Evolutionary conservation across 2,329 filamentous ascomycete genomes (phyloP).

Genomic region (Xylariaceae sp.): DNA sequence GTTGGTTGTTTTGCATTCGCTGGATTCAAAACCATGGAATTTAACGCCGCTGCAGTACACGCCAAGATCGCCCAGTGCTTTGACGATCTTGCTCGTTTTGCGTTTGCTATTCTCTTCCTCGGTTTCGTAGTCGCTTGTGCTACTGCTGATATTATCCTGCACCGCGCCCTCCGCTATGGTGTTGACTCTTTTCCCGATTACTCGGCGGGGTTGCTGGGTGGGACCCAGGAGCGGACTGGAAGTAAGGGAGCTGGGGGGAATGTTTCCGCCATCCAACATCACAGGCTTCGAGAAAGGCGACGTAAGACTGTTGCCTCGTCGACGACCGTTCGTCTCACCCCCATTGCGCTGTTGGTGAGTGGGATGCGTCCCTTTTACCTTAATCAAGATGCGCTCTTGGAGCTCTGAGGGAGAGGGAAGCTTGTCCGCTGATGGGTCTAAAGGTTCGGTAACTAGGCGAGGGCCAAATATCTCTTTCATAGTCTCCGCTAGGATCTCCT

Average conservation of each 20-base stretch:
- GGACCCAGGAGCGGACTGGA: slow-evolving; percentile 51
- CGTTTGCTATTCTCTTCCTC: slow-evolving; percentile 52
- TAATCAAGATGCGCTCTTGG: slow-evolving; percentile 78
- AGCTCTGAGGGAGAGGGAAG: slow-evolving; percentile 84
- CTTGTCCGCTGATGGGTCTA: slow-evolving; percentile 60
- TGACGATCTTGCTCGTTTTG: slow-evolving; percentile 78
- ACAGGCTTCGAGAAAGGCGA: slow-evolving; percentile 66
- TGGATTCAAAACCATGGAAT: slow-evolving; percentile 71
- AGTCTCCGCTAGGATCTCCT: slow-evolving; percentile 80
- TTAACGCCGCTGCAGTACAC: slow-evolving; percentile 72
- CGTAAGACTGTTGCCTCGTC: slow-evolving; percentile 65
- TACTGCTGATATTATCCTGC: slow-evolving; percentile 51
- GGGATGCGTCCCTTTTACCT: slow-evolving; percentile 77
- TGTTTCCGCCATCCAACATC: slow-evolving; percentile 50
- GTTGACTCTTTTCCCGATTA: slow-evolving; percentile 48
- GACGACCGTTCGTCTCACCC: slow-evolving; percentile 43
- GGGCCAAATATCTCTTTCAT: slow-evolving; percentile 80
- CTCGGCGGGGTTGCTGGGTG: slow-evolving; percentile 45
- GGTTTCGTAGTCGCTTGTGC: slow-evolving; percentile 76
- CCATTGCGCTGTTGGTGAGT: slow-evolving; percentile 41
- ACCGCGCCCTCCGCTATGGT: slow-evolving; percentile 54
- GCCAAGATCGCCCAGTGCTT: slow-evolving; percentile 75
- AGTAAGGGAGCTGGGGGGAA: slow-evolving; percentile 47
- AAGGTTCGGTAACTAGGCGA: slow-evolving; percentile 69
- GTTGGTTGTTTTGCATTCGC: slow-evolving; percentile 80